Evolutionary conservation across 2,329 filamentous ascomycete species (phyloP), one percentile per base, ranked within the genome.

Genomic region (Phialophora chinensis): DNA sequence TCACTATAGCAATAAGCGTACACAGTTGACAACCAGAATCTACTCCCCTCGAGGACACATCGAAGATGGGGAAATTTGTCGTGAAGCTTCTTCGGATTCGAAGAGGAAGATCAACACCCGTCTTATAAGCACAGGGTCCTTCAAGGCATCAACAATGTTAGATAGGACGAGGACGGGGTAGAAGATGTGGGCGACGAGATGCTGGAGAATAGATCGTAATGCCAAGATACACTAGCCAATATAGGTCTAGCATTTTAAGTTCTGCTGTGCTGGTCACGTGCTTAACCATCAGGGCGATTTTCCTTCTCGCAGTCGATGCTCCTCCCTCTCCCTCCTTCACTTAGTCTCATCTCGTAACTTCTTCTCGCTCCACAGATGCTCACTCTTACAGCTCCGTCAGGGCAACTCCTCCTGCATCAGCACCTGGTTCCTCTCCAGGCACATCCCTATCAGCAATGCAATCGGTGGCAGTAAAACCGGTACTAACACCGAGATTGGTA

Each of bases 31-130:
- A 14, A 27, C 12, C 33, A 25, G 3, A 23, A 17, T 25, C 31
- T 23, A 27, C 42, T 49, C 27, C 38, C 57, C 57, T 97, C 74
- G 4, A 74, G 81, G 65, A 86, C 81, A 69, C 85, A 84, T 59
- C 83, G 85, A 50, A 96, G 83, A 23, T 85, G 82, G 1, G 94
- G 93, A 77, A 96, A 97, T 29, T 83, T 83, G 25, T 84, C 79
- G 74, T 96, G 91, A 1, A 98, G 85, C 20, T 86, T 85, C 69
- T 86, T 82, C 38, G 17, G 38, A n/a, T n/a, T 4, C 1, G 38
- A 8, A n/a, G 14, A 44, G 17, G 14, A n/a, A 17, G 17, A 6
- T 17, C 5, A 44, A 8, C 7, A 17, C 38, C 17, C 5, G 38
- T n/a, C 38, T 44, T 20, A 44, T 4, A 44, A n/a, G 6, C 38